Base-by-base conservation (phyloP, 441 rosid species). In the Raphanus hybrid region DNA sequence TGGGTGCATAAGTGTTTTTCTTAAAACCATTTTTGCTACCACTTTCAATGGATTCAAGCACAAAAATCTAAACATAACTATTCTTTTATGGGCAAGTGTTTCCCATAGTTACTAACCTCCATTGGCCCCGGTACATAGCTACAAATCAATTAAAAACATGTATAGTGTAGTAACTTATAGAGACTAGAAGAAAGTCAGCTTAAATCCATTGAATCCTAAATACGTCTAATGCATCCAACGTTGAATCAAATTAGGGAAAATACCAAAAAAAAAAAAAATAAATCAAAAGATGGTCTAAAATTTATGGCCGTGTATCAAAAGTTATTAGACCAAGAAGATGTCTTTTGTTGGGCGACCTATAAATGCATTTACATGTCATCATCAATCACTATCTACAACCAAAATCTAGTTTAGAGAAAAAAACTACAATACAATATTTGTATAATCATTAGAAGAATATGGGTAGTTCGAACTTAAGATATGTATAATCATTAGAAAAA, bases 361-460 rank as follows among this genome's bases (percentile, higher is more conserved):
- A 62, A 78, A 73, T 73, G 82, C 78, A 73, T 73, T 61, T 66
- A 61, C 65, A 73, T 62, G 32, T 78, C 75, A 63, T 14, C 10
- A 20, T 41, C 67, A 34, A 62, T 43, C 35, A 59, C 23, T 64
- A 26, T 55, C 8, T 20, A 66, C 3, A 57, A 26, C 70, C 6
- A 12, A 69, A 15, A 35, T 14, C 35, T 64, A 52, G 9, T 4
- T 14, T 10, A 26, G 0, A n/a, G 15, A 48, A 48, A 4, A n/a
- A 35, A 35, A 35, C 39, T 35, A 35, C 39, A 35, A 35, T 35
- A 35, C 26, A 23, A 23, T n/a, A n/a, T n/a, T 35, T 35, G 39
- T 35, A 35, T 35, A 35, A 34, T 35, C 39, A 35, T 35, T 35
- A 35, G 39, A 35, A 35, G 39, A 35, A 35, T 35, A 35, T 35